Evolutionary conservation across 768 basidiomycete species (phyloP).

Genomic region (Rhizopogon vinicolor): DNA sequence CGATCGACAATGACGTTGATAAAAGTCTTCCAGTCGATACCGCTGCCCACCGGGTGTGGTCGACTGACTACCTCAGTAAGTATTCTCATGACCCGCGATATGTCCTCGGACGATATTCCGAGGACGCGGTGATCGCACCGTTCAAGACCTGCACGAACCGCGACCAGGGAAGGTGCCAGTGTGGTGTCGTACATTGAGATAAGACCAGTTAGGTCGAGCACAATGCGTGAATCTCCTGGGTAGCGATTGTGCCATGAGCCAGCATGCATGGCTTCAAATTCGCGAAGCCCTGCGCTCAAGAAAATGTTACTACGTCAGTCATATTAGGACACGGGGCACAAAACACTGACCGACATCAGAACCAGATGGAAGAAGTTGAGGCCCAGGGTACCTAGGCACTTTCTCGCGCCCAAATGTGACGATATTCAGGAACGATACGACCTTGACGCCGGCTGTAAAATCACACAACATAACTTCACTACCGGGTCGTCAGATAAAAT

Average conservation of each 20-base stretch:
- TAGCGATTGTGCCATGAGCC: constrained; percentile 21
- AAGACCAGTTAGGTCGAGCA: constrained; percentile 17
- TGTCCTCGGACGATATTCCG: constrained; percentile 10
- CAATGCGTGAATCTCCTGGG: constrained; percentile 22
- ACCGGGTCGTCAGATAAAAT: background rate
- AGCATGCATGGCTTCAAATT: constrained; percentile 12
- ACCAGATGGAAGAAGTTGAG: background rate
- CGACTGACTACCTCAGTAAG: constrained; percentile 2
- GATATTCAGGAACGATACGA: constrained; percentile 22
- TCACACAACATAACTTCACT: constrained; percentile 35
- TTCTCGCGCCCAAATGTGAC: constrained; percentile 7
- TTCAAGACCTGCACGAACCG: constrained; percentile 9
- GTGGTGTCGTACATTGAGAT: constrained; percentile 24
- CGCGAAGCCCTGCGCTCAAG: background rate
- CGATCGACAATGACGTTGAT: constrained; percentile 34
- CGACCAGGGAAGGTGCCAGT: constrained; percentile 13
- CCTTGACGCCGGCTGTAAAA: constrained; percentile 23
- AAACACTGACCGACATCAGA: background rate
- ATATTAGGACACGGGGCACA: too few species aligned
- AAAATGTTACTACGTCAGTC: background rate
- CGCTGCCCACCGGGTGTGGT: constrained; percentile 16
- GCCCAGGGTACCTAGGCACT: too few species aligned
- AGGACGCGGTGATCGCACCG: constrained; percentile 16
- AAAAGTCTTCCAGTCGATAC: constrained; percentile 39
- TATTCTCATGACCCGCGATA: constrained; percentile 1